Percentiles rank a stretch among this genome's conserved stretches.
phyloP scores from a whole-genome alignment of 225 moss, liverwort and hornwort genomes.

The Sphagnum tenellum region DNA sequence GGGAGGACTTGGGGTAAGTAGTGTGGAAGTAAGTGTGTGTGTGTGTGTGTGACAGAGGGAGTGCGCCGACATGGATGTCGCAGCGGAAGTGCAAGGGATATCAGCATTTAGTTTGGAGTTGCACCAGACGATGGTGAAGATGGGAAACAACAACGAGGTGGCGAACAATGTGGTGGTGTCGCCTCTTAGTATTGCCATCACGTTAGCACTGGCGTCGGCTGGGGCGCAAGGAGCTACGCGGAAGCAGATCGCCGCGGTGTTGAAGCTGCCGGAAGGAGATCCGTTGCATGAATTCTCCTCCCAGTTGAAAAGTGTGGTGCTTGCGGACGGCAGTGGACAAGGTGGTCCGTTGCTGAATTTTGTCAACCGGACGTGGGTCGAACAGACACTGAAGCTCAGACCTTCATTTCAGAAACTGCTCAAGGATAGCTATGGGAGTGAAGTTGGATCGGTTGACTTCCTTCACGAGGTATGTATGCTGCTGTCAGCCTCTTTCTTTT shows the following conservation, averaged over 20 bases:
- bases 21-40: too few species aligned
- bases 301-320: conserved; percentile 32
- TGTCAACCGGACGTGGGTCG: conserved; percentile 51
- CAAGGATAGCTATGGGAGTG: conserved; percentile 42
- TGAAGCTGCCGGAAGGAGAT: conserved; percentile 49
- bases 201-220: conserved; percentile 72
- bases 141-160: conserved; percentile 14
- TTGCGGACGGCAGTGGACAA: conserved; percentile 35
- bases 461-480: conserved; percentile 30
- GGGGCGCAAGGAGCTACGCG: conserved; percentile 69
- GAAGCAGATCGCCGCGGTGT: conserved; percentile 51
- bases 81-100: conserved; percentile 37
- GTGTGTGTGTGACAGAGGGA: too few species aligned
- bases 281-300: conserved; percentile 40
- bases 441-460: conserved; percentile 38
- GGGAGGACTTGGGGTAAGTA: too few species aligned
- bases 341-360: conserved; percentile 42
- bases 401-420: conserved; percentile 34
- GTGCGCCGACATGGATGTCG: conserved; percentile 20
- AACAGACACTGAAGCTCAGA: conserved; percentile 36
- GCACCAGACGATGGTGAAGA: conserved; percentile 42
- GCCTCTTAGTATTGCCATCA: conserved; percentile 57
- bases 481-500: neutral
- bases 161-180: conserved; percentile 67
- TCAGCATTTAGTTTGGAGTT: conserved; percentile 56